Evolutionary conservation across 257 asterid species (phyloP).

Genomic region (Nicotiana obtusifolia): DNA sequence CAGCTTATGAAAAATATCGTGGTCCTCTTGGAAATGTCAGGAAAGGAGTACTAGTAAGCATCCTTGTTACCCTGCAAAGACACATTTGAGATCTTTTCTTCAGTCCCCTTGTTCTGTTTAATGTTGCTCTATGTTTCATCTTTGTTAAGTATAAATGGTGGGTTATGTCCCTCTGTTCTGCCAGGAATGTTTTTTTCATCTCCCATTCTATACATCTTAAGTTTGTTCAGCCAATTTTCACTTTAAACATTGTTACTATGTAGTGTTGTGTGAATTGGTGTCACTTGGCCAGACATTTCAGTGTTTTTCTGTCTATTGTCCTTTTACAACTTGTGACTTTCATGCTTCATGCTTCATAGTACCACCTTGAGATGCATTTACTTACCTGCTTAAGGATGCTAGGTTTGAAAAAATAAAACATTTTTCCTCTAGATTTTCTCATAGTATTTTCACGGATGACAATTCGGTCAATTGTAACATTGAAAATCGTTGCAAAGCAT

Average conservation of each 20-base stretch:
- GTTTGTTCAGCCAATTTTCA: not conserved
- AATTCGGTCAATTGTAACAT: not conserved
- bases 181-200: not conserved
- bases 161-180: not conserved
- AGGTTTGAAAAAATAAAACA: not conserved
- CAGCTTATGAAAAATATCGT: slow-evolving; percentile 88
- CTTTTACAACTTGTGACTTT: not conserved
- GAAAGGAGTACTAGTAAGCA: slow-evolving; percentile 87
- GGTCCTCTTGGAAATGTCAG: slow-evolving; percentile 98
- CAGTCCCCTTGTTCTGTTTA: not conserved
- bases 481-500: not conserved
- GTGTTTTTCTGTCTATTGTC: not conserved
- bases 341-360: not conserved
- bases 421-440: not conserved
- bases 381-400: not conserved
- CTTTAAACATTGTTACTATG: not conserved
- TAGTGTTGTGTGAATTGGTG: not conserved
- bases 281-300: not conserved
- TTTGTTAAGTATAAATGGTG: not conserved
- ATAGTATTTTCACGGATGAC: not conserved
- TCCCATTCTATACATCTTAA: not conserved
- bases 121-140: not conserved
- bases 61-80: not conserved
- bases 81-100: not conserved
- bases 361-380: not conserved